These are phyloP conservation scores for Datura wrightii DNA, from an alignment of 257 asterid species.

Conservation along the genomic window DNA sequence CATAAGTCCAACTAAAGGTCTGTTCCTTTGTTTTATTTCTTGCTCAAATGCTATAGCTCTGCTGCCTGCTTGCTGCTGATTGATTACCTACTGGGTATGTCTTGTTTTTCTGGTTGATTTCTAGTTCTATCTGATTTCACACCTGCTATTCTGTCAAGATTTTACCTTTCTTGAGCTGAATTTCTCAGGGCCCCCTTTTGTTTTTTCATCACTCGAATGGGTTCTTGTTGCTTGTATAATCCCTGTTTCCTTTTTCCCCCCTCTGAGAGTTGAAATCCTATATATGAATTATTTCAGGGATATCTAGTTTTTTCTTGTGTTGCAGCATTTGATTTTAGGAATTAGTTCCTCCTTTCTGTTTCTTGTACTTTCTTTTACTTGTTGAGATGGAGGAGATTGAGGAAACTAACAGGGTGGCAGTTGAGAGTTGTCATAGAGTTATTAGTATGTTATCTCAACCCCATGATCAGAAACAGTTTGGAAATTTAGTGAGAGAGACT, in stretches of 20 bases:
- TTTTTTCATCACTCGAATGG: no score
- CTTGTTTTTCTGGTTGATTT: not conserved
- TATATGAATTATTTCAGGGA: not conserved
- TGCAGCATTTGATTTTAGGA: constrained; percentile 39
- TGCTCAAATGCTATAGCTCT: constrained; percentile 25
- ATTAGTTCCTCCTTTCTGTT: constrained; percentile 37
- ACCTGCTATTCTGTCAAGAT: not conserved
- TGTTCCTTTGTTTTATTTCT: constrained; percentile 34
- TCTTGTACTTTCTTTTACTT: not conserved
- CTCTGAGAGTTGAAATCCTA: no score
- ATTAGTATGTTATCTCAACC: constrained; percentile 61
- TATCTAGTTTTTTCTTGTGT: constrained; percentile 3
- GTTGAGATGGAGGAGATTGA: constrained; percentile 77
- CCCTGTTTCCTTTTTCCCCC: no score
- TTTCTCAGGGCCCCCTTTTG: not conserved
- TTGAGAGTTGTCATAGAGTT: constrained; percentile 85
- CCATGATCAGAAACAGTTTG: constrained; percentile 55
- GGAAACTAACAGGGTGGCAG: constrained; percentile 73
- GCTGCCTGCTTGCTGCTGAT: not conserved
- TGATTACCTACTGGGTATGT: constrained; percentile 35
- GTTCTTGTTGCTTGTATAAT: no score
- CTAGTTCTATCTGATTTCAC: not conserved
- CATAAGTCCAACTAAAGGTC: constrained; percentile 50
- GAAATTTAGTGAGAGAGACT: constrained; percentile 65
- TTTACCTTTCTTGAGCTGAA: constrained; percentile 3